Evolutionary conservation across 176 grass and related monocot species (phyloP).

Genomic region (Panicum miliaceum): DNA sequence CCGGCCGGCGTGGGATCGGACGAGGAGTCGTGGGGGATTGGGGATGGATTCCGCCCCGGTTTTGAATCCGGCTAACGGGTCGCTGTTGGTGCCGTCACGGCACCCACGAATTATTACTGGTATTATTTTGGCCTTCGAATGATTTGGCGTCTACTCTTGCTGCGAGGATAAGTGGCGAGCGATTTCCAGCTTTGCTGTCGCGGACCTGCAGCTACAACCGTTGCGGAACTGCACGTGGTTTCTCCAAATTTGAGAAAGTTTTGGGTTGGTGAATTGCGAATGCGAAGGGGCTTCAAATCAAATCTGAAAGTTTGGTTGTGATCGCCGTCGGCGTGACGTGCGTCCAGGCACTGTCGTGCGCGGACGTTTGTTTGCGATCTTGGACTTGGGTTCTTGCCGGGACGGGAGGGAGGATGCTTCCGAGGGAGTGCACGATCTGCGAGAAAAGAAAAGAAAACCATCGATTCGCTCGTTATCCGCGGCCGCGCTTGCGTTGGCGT

Average conservation of each 20-base stretch:
- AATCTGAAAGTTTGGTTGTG: neutral
- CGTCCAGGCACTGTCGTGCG: constrained; percentile 7
- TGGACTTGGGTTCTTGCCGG: constrained; percentile 24
- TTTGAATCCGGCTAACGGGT: constrained; percentile 56
- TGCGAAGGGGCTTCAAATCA: neutral
- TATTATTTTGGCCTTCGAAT: constrained; percentile 14
- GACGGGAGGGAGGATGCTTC: constrained; percentile 45
- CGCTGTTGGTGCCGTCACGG: constrained; percentile 52
- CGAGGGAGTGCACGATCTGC: neutral
- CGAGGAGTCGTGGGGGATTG: constrained; percentile 20
- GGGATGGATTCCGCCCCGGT: constrained; percentile 24
- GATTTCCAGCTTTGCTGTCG: neutral
- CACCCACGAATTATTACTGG: neutral
- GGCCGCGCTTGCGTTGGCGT: constrained; percentile 49
- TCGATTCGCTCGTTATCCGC: constrained; percentile 33
- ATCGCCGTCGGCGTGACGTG: neutral
- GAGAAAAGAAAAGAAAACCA: neutral
- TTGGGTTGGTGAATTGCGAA: neutral
- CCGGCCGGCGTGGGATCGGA: neutral
- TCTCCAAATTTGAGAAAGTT: neutral
- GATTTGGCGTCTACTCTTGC: constrained; percentile 23
- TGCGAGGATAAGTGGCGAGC: neutral
- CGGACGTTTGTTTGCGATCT: neutral
- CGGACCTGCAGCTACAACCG: neutral
- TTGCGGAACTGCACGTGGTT: neutral